Conservation (phyloP, 169 alveolate species). For the Babesia ovis region DNA sequence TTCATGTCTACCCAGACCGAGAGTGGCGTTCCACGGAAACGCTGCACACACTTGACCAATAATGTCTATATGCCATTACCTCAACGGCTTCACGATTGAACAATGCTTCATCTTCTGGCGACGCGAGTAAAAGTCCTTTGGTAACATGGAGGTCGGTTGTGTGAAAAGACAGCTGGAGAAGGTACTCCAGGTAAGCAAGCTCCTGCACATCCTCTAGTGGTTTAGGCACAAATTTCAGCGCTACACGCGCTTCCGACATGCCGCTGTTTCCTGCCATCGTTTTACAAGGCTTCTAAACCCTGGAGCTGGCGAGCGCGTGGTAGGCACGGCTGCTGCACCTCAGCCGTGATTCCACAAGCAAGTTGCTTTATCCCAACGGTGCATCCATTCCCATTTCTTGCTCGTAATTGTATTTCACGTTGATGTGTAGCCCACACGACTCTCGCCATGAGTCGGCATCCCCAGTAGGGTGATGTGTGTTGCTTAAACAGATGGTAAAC, state of each 20-base stretch:
- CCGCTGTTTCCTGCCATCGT: constrained; percentile 7
- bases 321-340: constrained; percentile 10
- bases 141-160: constrained; percentile 82
- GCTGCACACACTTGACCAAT: constrained; percentile 21
- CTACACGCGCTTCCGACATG: constrained; percentile 22
- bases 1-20: constrained; percentile 69
- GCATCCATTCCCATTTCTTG: neutral
- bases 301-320: no score
- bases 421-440: neutral
- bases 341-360: constrained; percentile 1
- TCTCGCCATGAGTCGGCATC: neutral
- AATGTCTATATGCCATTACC: constrained; percentile 9
- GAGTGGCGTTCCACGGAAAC: constrained; percentile 65
- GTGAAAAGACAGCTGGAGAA: constrained; percentile 79
- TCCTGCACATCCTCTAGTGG: constrained; percentile 71
- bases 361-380: neutral
- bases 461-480: constrained; percentile 5
- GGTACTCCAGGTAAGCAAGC: constrained; percentile 78
- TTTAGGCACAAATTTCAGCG: constrained; percentile 51
- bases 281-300: no score
- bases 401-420: neutral
- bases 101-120: constrained; percentile 59
- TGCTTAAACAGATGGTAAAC: no score
- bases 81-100: constrained; percentile 70
- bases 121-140: constrained; percentile 73